Conservation (phyloP, 2,329 filamentous ascomycete species). For the Calonectria henricotiae region DNA sequence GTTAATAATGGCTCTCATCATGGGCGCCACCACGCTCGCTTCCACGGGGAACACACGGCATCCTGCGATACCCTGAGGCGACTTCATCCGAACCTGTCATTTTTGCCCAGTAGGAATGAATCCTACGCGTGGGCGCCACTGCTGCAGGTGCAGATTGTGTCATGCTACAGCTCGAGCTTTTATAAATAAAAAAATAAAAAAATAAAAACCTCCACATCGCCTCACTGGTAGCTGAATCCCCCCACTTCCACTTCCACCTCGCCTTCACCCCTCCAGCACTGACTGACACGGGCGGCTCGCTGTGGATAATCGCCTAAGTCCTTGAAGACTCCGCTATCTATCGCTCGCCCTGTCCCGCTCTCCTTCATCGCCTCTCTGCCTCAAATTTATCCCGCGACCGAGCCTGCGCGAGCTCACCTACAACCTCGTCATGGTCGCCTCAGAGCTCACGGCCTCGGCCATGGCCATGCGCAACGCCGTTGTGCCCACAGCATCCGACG, state of each 20-base stretch:
- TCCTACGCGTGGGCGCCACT: not conserved
- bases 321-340: slow-evolving; percentile 13
- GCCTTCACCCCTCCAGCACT: slow-evolving; percentile 28
- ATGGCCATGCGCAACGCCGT: slow-evolving; percentile 54
- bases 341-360: not conserved
- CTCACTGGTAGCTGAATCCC: slow-evolving; percentile 23
- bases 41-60: not conserved
- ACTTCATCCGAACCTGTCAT: not conserved
- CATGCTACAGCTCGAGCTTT: slow-evolving; percentile 27
- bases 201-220: slow-evolving; percentile 35
- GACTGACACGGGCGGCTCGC: slow-evolving; percentile 25
- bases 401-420: slow-evolving; percentile 6
- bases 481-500: slow-evolving; percentile 44
- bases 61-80: not conserved
- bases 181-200: not conserved
- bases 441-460: slow-evolving; percentile 59
- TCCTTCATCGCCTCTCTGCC: slow-evolving; percentile 8
- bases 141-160: slow-evolving; percentile 32
- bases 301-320: slow-evolving; percentile 18
- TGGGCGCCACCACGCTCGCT: not conserved
- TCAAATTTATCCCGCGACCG: slow-evolving; percentile 7
- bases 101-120: not conserved
- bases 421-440: slow-evolving; percentile 57
- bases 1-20: slow-evolving; percentile 12
- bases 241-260: slow-evolving; percentile 28